phyloP scores from a whole-genome alignment of 345 rosid species.

The Carallia brachiata region DNA sequence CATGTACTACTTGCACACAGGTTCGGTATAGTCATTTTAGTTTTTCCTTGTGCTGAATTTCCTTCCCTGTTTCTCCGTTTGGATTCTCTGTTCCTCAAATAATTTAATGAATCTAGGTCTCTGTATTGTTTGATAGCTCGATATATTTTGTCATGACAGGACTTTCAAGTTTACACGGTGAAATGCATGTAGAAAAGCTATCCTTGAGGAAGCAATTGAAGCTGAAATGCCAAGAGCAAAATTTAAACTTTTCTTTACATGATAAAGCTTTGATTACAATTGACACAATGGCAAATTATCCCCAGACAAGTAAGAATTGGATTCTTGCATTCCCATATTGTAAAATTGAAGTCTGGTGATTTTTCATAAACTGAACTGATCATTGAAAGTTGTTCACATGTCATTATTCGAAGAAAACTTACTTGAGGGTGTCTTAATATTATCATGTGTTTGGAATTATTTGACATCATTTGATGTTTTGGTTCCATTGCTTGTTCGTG shows the following conservation, averaged over 20 bases:
- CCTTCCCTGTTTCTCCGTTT: constrained; percentile 1
- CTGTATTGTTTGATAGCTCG: constrained; percentile 7
- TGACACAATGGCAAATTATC: constrained; percentile 45
- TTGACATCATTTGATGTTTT: no score
- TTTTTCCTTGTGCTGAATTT: constrained; percentile 8
- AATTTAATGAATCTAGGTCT: neutral
- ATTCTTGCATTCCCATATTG: neutral
- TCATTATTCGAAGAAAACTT: neutral
- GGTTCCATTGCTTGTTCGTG: no score
- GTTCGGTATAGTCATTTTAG: constrained; percentile 33
- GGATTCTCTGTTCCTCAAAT: constrained; percentile 10
- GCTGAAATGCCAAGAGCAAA: constrained; percentile 85
- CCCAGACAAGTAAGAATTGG: constrained; percentile 45
- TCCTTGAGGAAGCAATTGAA: constrained; percentile 91
- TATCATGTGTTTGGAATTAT: no score
- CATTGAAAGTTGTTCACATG: neutral
- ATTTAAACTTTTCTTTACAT: constrained; percentile 37
- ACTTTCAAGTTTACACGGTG: constrained; percentile 47
- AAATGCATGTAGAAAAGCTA: constrained; percentile 59
- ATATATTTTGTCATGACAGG: constrained; percentile 38
- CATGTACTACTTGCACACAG: constrained; percentile 85
- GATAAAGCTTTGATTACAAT: constrained; percentile 53
- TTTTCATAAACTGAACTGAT: neutral
- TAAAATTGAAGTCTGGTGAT: neutral
- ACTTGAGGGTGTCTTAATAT: neutral